These are phyloP conservation scores for Phaseolus coccineus DNA, from an alignment of 331 rosid species.

Conservation along the genomic window DNA sequence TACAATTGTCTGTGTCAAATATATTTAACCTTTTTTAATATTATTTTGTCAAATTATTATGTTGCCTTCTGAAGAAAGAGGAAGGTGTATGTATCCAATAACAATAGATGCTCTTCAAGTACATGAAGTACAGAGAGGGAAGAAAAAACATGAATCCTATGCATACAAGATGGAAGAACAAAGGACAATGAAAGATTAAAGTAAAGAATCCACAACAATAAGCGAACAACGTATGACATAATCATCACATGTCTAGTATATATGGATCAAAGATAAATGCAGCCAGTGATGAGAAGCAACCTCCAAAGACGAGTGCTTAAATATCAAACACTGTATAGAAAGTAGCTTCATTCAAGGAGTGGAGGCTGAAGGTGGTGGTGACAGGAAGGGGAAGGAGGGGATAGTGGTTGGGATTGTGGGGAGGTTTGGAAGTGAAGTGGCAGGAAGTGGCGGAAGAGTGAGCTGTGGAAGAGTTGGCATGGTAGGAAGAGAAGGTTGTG, in stretches of 20 bases:
- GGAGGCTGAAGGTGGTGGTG: constrained; percentile 45
- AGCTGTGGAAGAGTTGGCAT: constrained; percentile 13
- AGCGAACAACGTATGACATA: not conserved
- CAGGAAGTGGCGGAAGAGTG: constrained; percentile 34
- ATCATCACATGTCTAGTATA: not conserved
- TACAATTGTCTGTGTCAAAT: too few relatives aligned
- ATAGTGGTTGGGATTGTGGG: not conserved
- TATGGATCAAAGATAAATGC: not conserved
- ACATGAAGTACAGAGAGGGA: not conserved
- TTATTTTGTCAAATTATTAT: too few relatives aligned
- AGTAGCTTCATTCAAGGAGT: constrained; percentile 30
- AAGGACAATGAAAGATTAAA: not conserved
- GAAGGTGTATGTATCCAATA: constrained; percentile 1
- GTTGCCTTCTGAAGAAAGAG: too few relatives aligned
- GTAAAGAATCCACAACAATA: not conserved
- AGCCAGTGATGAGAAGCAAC: not conserved
- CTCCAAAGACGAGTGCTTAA: not conserved
- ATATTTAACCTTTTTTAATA: too few relatives aligned
- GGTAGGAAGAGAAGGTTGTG: constrained; percentile 3
- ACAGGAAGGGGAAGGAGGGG: constrained; percentile 17
- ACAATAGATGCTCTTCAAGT: constrained; percentile 7
- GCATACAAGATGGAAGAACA: constrained; percentile 7
- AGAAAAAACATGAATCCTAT: not conserved
- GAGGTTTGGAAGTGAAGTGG: not conserved
- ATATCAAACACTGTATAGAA: not conserved